Conservation (phyloP, 2,329 filamentous ascomycete species). For the Emergomyces orientalis region DNA sequence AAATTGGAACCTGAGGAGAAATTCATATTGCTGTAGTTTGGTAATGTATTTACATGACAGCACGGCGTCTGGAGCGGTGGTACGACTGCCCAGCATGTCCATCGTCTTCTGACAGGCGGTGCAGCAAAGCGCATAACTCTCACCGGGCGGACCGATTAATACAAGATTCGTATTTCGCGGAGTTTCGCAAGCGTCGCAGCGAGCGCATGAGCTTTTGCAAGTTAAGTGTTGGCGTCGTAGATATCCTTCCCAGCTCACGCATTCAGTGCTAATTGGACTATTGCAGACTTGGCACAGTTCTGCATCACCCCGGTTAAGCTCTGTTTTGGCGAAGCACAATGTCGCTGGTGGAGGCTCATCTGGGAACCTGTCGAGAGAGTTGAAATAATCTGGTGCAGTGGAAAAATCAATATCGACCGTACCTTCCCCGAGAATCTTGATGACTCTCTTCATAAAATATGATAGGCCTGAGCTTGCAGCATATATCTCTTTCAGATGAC, state of each 20-base stretch:
- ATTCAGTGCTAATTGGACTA: not conserved
- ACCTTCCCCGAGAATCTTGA: not conserved
- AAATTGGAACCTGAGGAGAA: not conserved
- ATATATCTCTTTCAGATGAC: slow-evolving; percentile 1
- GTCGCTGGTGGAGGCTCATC: not conserved
- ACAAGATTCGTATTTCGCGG: not conserved
- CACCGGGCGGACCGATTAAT: not conserved
- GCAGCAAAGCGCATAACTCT: not conserved
- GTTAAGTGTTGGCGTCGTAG: not conserved
- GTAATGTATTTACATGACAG: not conserved
- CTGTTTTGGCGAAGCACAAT: not conserved
- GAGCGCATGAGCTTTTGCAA: slow-evolving; percentile 1
- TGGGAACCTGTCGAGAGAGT: not conserved
- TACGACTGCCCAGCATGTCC: not conserved
- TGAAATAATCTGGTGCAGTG: not conserved
- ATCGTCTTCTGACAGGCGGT: not conserved
- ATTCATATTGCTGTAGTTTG: slow-evolving; percentile 1
- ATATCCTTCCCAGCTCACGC: slow-evolving; percentile 1
- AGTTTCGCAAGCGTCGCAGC: not conserved
- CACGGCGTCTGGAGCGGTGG: not conserved
- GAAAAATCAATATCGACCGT: not conserved
- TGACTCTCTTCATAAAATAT: slow-evolving; percentile 1
- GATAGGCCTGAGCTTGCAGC: slow-evolving; percentile 2
- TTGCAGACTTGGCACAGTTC: slow-evolving; percentile 1
- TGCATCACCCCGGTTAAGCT: not conserved